Base-by-base conservation (phyloP, 768 basidiomycete genomes). In the Cyathus striatus region DNA sequence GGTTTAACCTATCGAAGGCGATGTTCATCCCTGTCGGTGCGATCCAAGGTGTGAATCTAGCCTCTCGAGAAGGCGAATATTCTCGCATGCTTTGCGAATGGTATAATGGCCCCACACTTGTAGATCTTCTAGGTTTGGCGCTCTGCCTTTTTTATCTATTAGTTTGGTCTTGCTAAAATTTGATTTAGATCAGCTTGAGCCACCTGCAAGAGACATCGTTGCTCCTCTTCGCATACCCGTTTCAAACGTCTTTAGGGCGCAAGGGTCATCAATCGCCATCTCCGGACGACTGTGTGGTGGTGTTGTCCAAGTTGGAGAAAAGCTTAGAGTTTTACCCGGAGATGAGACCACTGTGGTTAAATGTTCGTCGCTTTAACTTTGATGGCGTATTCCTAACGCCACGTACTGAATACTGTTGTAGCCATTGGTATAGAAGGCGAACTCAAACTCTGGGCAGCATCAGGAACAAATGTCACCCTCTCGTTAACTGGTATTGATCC, bases 231-330 rank as follows among this genome's bases (percentile, higher is more conserved):
- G 96, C 26, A 72, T 97, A 35, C 96, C 96, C 0, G 78, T 98
- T 17, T 87, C 92, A 10, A 98, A 99, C 58, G 90, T 98, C 3
- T 98, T 95, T 73, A 94, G 85, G 61, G 87, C 89, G 3, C 84
- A 86, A 55, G 79, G 83, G 13, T 80, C 88, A 2, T 79, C 86
- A 2, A 79, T 78, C 4, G 87, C 82, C 0, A 80, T 97, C 0
- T 78, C 84, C 18, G 96, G 96, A 14, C 69, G 93, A 39, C 66
- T 98, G 34, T 89, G 83, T 53, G 81, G 85, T 33, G 96, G 96
- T 4, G 70, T 97, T 26, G 75, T 97, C 3, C 94, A 97, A 62
- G 86, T 93, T 2, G 95, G 96, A 2, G 94, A 98, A 66, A 73
- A 78, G 30, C 53, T 98, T 26, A 75, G 91, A 32, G 80, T 94